These are phyloP conservation scores for Pythium plurisporium DNA, from an alignment of 352 stramenopile species.

Conservation along the genomic window DNA sequence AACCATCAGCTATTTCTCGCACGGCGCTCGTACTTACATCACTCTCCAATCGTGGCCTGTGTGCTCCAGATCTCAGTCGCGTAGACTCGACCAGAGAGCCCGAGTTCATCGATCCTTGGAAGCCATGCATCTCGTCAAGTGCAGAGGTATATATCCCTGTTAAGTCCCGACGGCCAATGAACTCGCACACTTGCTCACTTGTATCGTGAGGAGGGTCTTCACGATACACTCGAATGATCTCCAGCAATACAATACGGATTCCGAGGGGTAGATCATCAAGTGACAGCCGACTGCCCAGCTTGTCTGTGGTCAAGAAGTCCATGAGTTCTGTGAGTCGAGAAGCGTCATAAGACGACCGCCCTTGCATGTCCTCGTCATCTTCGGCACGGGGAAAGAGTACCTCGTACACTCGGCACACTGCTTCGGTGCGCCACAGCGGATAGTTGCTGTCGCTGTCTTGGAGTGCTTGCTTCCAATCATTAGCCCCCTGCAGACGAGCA, in stretches of 20 bases:
- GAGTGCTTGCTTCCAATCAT: constrained; percentile 9
- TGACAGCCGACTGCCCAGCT: constrained; percentile 29
- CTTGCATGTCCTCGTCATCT: constrained; percentile 9
- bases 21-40: not conserved
- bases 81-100: constrained; percentile 15
- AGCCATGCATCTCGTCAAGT: too few relatives aligned
- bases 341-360: not conserved
- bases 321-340: constrained; percentile 37
- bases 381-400: constrained; percentile 9
- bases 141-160: constrained; percentile 17
- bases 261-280: constrained; percentile 57
- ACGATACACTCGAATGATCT: constrained; percentile 54
- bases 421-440: constrained; percentile 19
- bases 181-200: constrained; percentile 46
- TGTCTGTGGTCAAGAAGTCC: constrained; percentile 38
- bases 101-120: too few relatives aligned
- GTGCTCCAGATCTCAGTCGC: not conserved
- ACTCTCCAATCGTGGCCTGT: not conserved
- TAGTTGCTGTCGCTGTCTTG: not conserved
- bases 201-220: constrained; percentile 54
- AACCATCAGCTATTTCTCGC: constrained; percentile 42
- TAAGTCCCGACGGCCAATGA: constrained; percentile 63
- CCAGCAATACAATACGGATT: constrained; percentile 49
- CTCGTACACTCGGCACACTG: constrained; percentile 17
- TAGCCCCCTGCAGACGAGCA: constrained; percentile 7